Evolutionary conservation across 2,329 filamentous ascomycete genomes (phyloP), one percentile per base, ranked within the genome.

Genomic region (Talaromyces sp.): DNA sequence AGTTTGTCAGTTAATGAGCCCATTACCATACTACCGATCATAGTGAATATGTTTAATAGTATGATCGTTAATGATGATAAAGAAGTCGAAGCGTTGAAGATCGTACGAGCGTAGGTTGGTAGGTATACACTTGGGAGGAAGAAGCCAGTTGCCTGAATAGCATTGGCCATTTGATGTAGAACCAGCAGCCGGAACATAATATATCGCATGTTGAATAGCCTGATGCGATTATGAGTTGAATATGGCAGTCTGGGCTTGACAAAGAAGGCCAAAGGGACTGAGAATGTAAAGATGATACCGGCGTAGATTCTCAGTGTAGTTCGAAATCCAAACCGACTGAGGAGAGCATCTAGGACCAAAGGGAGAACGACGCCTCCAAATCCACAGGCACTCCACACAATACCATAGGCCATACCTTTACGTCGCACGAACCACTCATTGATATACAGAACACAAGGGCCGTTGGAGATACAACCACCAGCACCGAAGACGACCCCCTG

Each of bases 381-480:
- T 40, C 8, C n/a, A 40, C 37, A 40, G 17, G 37, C 37, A 19
- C 37, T 40, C 37, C n/a, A 40, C 3, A 40, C 37, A 9, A 40
- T 40, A 7, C 37, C 37, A 10, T 45, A 79, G 0, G 80, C 81
- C 28, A 83, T 72, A 0, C 80, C 79, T 63, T 80, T 78, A 17
- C 75, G 70, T 13, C 67, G 69, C 17, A 82, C 70, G 67, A 82
- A 84, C 76, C 67, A 86, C 63, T 83, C 78, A 58, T 82, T 79
- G 19, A 82, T 67, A 58, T 77, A 78, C 41, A 78, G 67, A n/a
- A 81, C 41, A 45, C 41, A 45, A 22, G 41, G 41, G 21, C 41
- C 19, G 6, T 28, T 22, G 15, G 41, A 22, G 17, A 45, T 6
- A 19, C 21, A 28, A 11, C 41, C 21, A 45, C 41, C 21, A 10